Percentiles rank a stretch among this genome's conserved stretches.
These are phyloP conservation scores for Colletotrichum sidae DNA, from an alignment of 2,329 filamentous ascomycete genomes.

Conservation along the genomic window DNA sequence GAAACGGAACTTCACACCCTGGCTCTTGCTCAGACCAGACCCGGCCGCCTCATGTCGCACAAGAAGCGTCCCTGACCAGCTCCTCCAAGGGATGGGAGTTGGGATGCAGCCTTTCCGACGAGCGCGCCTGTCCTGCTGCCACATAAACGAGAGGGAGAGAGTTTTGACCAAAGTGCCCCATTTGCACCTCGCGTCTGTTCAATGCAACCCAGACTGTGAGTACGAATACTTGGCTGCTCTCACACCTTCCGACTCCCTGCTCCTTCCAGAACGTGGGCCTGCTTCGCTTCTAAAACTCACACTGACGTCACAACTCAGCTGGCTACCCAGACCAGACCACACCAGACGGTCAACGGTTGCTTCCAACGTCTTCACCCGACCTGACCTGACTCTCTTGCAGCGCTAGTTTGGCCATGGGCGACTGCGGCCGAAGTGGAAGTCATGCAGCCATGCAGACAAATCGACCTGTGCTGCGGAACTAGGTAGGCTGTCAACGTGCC, in stretches of 20 bases:
- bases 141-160: background rate
- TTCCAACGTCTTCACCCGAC: constrained; percentile 17
- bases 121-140: constrained; percentile 11
- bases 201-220: no score
- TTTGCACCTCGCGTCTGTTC: no score
- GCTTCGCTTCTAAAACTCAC: constrained; percentile 11
- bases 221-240: background rate
- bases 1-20: background rate
- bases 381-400: constrained; percentile 21
- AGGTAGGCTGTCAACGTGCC: constrained; percentile 24
- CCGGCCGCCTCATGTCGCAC: constrained; percentile 22
- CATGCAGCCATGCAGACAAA: constrained; percentile 11
- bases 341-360: constrained; percentile 11
- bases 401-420: constrained; percentile 29
- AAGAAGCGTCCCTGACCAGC: constrained; percentile 16
- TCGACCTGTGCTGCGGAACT: constrained; percentile 29
- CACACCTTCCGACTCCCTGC: constrained; percentile 1
- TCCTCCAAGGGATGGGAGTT: constrained; percentile 14
- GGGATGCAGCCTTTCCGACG: background rate
- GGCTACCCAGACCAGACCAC: background rate
- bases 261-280: constrained; percentile 17
- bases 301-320: constrained; percentile 31
- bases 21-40: background rate
- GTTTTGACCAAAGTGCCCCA: no score
- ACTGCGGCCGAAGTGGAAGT: background rate